Evolutionary conservation across 176 grass and related monocot species (phyloP).

Genomic region (Rhipidocladum racemiflorum): DNA sequence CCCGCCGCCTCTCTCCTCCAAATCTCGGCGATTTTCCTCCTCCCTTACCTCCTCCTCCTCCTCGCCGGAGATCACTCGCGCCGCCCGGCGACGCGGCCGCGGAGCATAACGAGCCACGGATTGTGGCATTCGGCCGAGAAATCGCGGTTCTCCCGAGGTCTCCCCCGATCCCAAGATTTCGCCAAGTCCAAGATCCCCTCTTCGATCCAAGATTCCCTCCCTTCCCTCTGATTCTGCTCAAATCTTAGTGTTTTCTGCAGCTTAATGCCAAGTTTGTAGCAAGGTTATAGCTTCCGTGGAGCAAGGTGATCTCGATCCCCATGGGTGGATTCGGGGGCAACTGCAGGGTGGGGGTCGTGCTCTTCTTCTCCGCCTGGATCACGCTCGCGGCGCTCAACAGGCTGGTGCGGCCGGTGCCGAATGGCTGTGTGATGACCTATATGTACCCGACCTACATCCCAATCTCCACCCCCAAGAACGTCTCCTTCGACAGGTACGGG

Average conservation of each 20-base stretch:
- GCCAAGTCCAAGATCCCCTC: constrained; percentile 8
- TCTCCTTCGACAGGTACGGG: constrained; percentile 74
- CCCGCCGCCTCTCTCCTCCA: not conserved
- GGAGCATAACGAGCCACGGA: not conserved
- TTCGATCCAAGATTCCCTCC: not conserved
- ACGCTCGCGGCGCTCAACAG: constrained; percentile 54
- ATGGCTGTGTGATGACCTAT: constrained; percentile 90
- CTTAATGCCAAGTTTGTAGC: not conserved
- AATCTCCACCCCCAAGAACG: constrained; percentile 61
- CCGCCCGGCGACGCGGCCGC: not conserved
- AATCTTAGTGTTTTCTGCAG: not conserved
- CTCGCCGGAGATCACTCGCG: constrained; percentile 7
- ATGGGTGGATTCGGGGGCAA: constrained; percentile 65
- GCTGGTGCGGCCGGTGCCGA: constrained; percentile 72
- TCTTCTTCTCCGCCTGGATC: constrained; percentile 53
- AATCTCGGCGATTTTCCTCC: not conserved
- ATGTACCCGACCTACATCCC: constrained; percentile 99
- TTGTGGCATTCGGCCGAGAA: constrained; percentile 23
- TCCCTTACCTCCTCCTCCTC: not conserved
- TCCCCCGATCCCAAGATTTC: not conserved
- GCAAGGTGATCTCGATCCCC: not conserved
- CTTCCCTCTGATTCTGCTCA: not conserved
- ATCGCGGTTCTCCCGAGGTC: not conserved
- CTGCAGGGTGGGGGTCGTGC: constrained; percentile 48
- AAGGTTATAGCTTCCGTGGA: not conserved